Percentiles rank a stretch among this genome's conserved stretches.
Conservation (phyloP, 352 stramenopile genomes). For the Globisporangium cederbergense region DNA sequence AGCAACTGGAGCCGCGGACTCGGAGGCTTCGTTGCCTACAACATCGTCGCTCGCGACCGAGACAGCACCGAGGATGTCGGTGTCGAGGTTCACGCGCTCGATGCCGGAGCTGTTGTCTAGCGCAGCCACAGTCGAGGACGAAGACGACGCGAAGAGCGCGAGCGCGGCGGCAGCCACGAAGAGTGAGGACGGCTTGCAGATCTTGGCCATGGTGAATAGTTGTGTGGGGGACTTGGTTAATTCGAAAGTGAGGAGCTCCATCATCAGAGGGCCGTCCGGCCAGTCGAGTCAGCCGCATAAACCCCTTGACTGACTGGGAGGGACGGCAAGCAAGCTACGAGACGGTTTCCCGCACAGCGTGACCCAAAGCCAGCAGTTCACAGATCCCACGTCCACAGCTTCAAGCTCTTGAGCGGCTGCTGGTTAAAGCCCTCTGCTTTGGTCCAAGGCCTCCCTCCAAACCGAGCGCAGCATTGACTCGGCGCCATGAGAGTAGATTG, state of each 20-base stretch:
- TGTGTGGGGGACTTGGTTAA: conserved; percentile 4
- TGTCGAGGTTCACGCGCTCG: conserved; percentile 7
- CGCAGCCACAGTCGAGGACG: conserved; percentile 1
- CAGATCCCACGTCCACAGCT: conserved; percentile 5
- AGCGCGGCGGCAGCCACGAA: conserved; percentile 4
- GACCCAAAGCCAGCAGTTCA: conserved; percentile 12
- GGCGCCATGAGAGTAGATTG: background rate
- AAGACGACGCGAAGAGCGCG: conserved; percentile 6
- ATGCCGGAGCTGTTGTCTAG: conserved; percentile 3
- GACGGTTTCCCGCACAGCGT: conserved; percentile 1
- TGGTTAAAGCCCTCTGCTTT: background rate
- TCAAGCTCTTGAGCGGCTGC: background rate
- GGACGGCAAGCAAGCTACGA: background rate
- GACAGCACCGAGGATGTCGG: conserved; percentile 9
- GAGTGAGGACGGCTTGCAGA: conserved; percentile 12
- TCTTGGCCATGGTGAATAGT: conserved; percentile 7
- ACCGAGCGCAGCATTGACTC: no score
- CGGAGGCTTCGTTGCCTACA: background rate
- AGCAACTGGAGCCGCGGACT: background rate
- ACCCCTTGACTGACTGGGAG: background rate
- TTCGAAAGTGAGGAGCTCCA: conserved; percentile 9
- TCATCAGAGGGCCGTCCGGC: background rate
- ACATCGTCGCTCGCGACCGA: background rate
- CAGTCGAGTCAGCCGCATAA: background rate
- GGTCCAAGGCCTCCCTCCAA: no score